Evolutionary conservation across 164 flowering plant species (phyloP).

Genomic region (Macadamia tetraphylla): DNA sequence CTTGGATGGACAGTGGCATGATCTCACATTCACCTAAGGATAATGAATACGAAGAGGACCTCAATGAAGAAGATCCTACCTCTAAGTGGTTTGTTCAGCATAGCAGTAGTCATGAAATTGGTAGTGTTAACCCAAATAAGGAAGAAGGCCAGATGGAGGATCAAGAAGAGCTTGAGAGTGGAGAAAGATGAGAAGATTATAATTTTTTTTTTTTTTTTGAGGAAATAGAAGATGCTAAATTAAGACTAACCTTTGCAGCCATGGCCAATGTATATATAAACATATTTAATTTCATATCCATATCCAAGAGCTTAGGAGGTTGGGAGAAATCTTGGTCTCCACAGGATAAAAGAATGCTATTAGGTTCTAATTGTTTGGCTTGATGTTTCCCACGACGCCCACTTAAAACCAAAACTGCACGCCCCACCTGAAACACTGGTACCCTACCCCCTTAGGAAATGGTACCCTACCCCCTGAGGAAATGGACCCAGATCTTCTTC

Average conservation of each 20-base stretch:
- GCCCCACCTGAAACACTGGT: too few relatives aligned
- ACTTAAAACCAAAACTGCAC: too few relatives aligned
- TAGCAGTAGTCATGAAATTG: constrained; percentile 30
- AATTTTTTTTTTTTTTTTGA: not conserved
- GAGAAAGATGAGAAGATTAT: constrained; percentile 38
- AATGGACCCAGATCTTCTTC: too few relatives aligned
- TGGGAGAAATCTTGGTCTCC: not conserved
- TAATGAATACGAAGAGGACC: constrained; percentile 66
- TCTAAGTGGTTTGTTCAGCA: constrained; percentile 47
- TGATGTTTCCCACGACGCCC: too few relatives aligned
- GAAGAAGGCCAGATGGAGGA: constrained; percentile 78
- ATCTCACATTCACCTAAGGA: constrained; percentile 22
- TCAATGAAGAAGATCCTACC: constrained; percentile 55
- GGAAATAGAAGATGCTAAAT: not conserved
- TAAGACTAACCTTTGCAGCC: not conserved
- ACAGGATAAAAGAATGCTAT: not conserved
- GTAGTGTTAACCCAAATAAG: constrained; percentile 41
- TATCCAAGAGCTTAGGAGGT: not conserved
- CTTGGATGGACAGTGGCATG: constrained; percentile 52
- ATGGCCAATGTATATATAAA: not conserved
- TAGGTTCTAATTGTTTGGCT: not conserved
- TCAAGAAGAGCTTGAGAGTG: constrained; percentile 85
- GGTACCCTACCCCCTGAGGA: too few relatives aligned
- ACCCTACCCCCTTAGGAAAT: too few relatives aligned
- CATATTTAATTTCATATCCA: not conserved